Base-by-base conservation (phyloP, 129 eudicot genomes). In the Kitagawia praeruptora region DNA sequence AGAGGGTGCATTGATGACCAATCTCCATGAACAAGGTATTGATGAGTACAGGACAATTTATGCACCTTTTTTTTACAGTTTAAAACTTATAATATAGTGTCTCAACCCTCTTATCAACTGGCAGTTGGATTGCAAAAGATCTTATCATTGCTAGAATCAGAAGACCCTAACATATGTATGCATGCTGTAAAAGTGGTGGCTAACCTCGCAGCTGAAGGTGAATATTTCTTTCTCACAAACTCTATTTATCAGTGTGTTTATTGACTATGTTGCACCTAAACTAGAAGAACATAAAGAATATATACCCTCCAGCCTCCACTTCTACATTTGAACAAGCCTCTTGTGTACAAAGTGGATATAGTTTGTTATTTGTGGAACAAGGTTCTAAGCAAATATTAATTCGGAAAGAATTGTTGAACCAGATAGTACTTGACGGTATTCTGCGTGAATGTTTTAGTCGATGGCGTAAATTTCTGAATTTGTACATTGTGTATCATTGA, bases 121-220 rank as follows among this genome's bases (percentile, higher is more conserved):
- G 79, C 89, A 96, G 99, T 96, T 83, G 98, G 99, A 80, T 80
- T 96, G 96, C 98, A 92, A 61, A 96, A 91, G 91, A 96, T 96
- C 80, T 82, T 96, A 78, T 96, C 99, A 34, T 85, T 96, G 86
- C 88, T 96, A 76, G 99, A 96, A 85, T 92, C 99, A 0, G 93
- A 96, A 78, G 99, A 96, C 86, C 84, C 95, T 56, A 92, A 80
- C 84, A 90, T 92, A 37, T 96, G 98, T 75, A 84, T 96, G 85
- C 99, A 96, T 85, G 99, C 99, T 37, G 99, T 96, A 69, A 96
- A 96, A 82, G 96, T 96, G 77, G 99, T 96, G 81, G 99, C 99
- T 76, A 96, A 92, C 89, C 90, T 96, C 78, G 99, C 99, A 76
- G 99, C 99, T 81, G 99, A 96, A 96, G 99, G 99, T 96, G 79